Base-by-base conservation (phyloP, 1,284 basidiomycete genomes). In the Malassezia slooffiae region DNA sequence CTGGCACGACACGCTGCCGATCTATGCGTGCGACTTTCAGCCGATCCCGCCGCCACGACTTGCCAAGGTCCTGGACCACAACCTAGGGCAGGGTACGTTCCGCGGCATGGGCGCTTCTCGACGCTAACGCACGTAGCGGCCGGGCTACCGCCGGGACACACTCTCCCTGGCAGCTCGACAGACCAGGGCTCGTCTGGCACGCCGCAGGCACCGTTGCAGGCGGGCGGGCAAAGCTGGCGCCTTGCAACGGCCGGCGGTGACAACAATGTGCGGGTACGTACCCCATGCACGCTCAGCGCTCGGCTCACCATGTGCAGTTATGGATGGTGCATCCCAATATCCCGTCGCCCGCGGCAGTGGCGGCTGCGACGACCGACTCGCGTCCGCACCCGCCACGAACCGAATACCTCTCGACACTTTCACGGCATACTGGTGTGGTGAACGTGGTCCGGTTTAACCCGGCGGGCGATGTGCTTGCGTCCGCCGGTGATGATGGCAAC, bases 401-500 rank as follows among this genome's bases (percentile, higher is more conserved):
- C 38, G 93, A 97, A 69, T 97, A 95, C 67, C 80, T 95, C 20
- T 83, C 93, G 2, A 97, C 91, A 0, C 78, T 99, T 39, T 82
- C 78, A 58, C 80, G 88, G 63, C 91, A 99, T 71, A 88, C 86
- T 10, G 87, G 86, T 17, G 81, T 89, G 5, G 91, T 99, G 51
- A 97, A 97, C 57, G 91, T 93, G 12, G 91, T 93, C 19, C 77
- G 91, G 34, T 97, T 88, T 74, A 90, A 85, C 60, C 91, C 91
- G 7, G 44, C 47, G 17, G 64, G 62, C 17, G 66, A 67, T 17
- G 31, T 61, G 15, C 48, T 67, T 2, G 64, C 62, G 6, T 65
- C 62, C 5, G 62, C 63, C 1, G 65, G 91, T 81, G 65, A 59
- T 78, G 91, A 97, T 72, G 91, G 91, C 9, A 90, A 90, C 79